Conservation (phyloP, 2,329 filamentous ascomycete species). For the Huntiella omanensis region DNA sequence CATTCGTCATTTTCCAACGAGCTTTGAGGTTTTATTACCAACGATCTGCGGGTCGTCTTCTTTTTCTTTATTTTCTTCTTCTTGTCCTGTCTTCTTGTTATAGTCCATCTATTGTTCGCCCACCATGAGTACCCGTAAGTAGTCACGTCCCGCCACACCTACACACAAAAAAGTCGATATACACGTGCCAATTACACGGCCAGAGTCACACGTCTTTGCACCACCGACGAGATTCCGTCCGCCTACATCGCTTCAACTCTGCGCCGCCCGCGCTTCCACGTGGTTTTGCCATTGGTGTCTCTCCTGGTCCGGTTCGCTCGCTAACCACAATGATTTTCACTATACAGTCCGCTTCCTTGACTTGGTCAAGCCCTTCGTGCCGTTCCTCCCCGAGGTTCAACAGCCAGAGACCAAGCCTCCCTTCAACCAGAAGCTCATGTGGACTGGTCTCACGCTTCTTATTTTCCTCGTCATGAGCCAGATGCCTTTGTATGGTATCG, state of each 20-base stretch:
- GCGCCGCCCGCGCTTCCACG: neutral
- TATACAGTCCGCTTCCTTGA: conserved; percentile 88
- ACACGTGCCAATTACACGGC: too few species aligned
- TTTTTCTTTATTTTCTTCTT: conserved; percentile 19
- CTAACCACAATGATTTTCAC: conserved; percentile 5
- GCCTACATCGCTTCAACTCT: neutral
- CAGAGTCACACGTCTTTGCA: neutral
- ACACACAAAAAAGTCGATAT: too few species aligned
- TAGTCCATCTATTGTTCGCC: conserved; percentile 15
- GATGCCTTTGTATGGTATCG: conserved; percentile 98
- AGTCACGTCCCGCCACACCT: neutral
- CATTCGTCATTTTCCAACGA: conserved; percentile 11
- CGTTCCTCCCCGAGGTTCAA: conserved; percentile 97
- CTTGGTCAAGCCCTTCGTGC: conserved; percentile 98
- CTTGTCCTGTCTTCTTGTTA: conserved; percentile 14
- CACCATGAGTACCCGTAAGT: conserved; percentile 40
- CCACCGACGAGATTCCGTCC: neutral
- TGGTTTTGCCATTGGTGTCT: neutral
- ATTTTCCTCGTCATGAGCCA: conserved; percentile 99
- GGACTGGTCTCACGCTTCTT: conserved; percentile 81
- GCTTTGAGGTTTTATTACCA: conserved; percentile 9
- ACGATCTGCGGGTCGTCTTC: conserved; percentile 12
- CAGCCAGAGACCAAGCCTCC: conserved; percentile 95
- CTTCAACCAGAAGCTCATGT: conserved; percentile 98
- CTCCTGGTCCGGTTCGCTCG: neutral